Percentiles rank a stretch among this genome's conserved stretches.
Evolutionary conservation across 345 rosid species (phyloP).

Genomic region (Rhodamnia argentea): DNA sequence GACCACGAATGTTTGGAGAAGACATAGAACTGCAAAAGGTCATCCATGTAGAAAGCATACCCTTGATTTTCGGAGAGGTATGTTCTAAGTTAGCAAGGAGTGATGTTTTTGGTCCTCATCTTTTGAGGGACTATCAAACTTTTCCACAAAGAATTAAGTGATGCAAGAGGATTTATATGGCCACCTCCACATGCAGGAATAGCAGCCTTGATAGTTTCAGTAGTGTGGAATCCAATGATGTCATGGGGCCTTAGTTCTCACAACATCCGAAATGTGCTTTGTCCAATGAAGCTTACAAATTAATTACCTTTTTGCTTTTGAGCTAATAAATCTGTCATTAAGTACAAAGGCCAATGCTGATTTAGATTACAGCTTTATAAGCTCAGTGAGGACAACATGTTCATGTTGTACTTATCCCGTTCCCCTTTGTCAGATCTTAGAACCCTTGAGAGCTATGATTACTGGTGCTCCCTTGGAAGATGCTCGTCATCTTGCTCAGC

Average conservation of each 20-base stretch:
- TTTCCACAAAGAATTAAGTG: neutral
- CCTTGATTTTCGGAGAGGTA: neutral
- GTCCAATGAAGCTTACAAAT: neutral
- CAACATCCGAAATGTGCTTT: neutral
- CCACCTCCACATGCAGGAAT: neutral
- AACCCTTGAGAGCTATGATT: conserved; percentile 88
- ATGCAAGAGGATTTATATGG: neutral
- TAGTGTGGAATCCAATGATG: neutral
- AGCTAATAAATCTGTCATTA: neutral
- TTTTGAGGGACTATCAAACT: neutral
- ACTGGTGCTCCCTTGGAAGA: conserved; percentile 74
- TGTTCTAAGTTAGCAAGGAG: neutral
- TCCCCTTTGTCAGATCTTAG: conserved; percentile 44
- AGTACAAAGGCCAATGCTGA: neutral
- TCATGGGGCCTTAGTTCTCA: neutral
- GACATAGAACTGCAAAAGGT: neutral
- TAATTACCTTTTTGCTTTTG: neutral
- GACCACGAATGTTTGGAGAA: neutral
- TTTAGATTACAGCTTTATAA: neutral
- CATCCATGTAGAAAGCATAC: neutral
- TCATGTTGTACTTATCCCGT: neutral
- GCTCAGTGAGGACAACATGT: neutral
- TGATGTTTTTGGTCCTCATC: neutral
- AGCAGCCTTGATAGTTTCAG: neutral
- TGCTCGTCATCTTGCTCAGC: conserved; percentile 97